Conservation (phyloP, 2,329 filamentous ascomycete species). For the Sclerotinia borealis region DNA sequence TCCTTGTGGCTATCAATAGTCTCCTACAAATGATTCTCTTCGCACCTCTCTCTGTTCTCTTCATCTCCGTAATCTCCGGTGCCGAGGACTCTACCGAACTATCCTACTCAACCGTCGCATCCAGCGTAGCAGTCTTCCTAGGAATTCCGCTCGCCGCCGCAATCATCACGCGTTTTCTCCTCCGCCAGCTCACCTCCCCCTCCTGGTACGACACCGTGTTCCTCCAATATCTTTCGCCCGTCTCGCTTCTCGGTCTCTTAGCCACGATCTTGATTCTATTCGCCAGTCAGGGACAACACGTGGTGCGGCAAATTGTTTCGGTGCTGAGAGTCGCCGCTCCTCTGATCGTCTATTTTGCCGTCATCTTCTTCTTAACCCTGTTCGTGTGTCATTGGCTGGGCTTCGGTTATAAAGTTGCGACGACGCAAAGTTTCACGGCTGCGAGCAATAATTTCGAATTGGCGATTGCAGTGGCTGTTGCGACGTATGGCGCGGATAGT, state of each 20-base stretch:
- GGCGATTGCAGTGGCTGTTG: slow-evolving; percentile 81
- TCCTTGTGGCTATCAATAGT: slow-evolving; percentile 70
- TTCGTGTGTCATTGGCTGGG: slow-evolving; percentile 56
- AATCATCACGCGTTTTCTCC: slow-evolving; percentile 61
- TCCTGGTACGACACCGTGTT: slow-evolving; percentile 64
- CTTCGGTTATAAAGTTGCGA: slow-evolving; percentile 63
- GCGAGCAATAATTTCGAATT: slow-evolving; percentile 93
- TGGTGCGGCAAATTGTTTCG: slow-evolving; percentile 76
- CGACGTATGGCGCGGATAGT: slow-evolving; percentile 70
- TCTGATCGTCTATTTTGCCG: slow-evolving; percentile 71
- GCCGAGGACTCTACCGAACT: slow-evolving; percentile 38
- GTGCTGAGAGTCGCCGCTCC: slow-evolving; percentile 78
- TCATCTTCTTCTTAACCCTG: slow-evolving; percentile 68
- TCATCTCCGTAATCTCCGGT: slow-evolving; percentile 62
- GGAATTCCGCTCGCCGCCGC: slow-evolving; percentile 79
- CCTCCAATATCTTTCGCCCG: slow-evolving; percentile 62
- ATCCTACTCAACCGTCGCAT: slow-evolving; percentile 64
- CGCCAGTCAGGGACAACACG: slow-evolving; percentile 69
- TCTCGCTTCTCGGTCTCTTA: slow-evolving; percentile 74
- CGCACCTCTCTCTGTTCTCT: slow-evolving; percentile 58
- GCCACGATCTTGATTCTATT: slow-evolving; percentile 87
- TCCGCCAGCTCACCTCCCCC: slow-evolving; percentile 50
- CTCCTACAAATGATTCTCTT: slow-evolving; percentile 69
- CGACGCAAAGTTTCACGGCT: slow-evolving; percentile 81
- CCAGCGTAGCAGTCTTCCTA: slow-evolving; percentile 76